A percentile compares a stretch with the other conserved stretches of the same genome.
phyloP scores from a whole-genome alignment of 2,329 filamentous ascomycete species.

The Orbilia brochopaga region DNA sequence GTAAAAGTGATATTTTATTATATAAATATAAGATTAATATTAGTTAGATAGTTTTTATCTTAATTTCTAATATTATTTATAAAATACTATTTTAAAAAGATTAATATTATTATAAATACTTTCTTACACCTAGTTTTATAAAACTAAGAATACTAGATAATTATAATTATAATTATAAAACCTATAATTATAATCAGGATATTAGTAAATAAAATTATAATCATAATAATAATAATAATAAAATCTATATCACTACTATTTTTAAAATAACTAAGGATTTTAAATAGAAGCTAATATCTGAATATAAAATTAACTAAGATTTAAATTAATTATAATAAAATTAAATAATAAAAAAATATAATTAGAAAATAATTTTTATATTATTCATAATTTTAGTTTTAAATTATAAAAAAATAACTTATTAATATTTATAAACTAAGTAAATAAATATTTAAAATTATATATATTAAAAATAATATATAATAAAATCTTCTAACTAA shows the following conservation, averaged over 20 bases:
- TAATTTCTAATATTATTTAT: no score
- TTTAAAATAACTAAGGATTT: background rate
- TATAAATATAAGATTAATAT: no score
- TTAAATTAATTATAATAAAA: background rate
- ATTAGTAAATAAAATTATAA: background rate
- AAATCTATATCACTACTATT: background rate
- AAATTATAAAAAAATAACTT: background rate
- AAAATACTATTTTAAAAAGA: no score
- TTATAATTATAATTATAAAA: background rate
- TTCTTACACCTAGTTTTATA: background rate
- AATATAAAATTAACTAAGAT: background rate
- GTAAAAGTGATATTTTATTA: no score
- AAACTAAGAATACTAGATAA: background rate
- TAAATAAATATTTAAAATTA: no score
- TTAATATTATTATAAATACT: conserved; percentile 2
- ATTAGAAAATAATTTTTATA: no score
- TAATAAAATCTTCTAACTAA: background rate
- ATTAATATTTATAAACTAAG: background rate
- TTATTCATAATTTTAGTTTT: no score
- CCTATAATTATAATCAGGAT: background rate
- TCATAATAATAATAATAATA: background rate
- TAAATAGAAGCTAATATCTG: background rate
- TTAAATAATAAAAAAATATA: conserved; percentile 2
- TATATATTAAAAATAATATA: background rate
- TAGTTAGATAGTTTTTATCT: background rate